Conservation (phyloP, 2,329 filamentous ascomycete genomes). For the Diaporthe ilicicola region DNA sequence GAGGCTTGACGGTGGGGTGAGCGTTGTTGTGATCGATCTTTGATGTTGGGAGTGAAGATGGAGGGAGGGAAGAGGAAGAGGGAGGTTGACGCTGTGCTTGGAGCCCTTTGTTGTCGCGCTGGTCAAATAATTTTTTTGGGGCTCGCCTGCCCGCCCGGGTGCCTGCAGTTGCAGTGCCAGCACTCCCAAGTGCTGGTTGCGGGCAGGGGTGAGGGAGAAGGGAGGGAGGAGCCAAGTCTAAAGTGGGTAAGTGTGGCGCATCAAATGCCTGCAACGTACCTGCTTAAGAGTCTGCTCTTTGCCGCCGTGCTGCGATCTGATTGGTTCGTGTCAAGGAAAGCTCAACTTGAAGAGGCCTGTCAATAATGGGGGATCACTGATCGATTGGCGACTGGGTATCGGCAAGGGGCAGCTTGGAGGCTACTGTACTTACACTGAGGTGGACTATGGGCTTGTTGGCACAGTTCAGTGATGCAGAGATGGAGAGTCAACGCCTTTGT, state of each 20-base stretch:
- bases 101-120: slow-evolving; percentile 39
- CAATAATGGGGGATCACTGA: background rate
- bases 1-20: slow-evolving; percentile 48
- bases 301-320: background rate
- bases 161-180: slow-evolving; percentile 23
- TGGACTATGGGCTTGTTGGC: background rate
- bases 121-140: slow-evolving; percentile 46
- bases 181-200: slow-evolving; percentile 23
- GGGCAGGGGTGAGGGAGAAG: slow-evolving; percentile 27
- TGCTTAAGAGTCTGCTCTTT: slow-evolving; percentile 15
- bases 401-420: background rate
- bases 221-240: slow-evolving; percentile 12
- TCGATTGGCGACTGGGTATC: background rate
- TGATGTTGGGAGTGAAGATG: slow-evolving; percentile 43
- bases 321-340: slow-evolving; percentile 20
- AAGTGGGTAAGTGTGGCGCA: slow-evolving; percentile 33
- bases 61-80: slow-evolving; percentile 39
- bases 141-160: slow-evolving; percentile 23
- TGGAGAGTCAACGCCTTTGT: background rate
- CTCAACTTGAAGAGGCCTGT: slow-evolving; percentile 7
- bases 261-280: slow-evolving; percentile 26
- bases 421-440: background rate
- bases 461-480: background rate
- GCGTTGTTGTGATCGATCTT: slow-evolving; percentile 47
- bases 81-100: slow-evolving; percentile 40